Base-by-base conservation (phyloP, 83 land plant genomes). In the Isoetes engelmannii region DNA sequence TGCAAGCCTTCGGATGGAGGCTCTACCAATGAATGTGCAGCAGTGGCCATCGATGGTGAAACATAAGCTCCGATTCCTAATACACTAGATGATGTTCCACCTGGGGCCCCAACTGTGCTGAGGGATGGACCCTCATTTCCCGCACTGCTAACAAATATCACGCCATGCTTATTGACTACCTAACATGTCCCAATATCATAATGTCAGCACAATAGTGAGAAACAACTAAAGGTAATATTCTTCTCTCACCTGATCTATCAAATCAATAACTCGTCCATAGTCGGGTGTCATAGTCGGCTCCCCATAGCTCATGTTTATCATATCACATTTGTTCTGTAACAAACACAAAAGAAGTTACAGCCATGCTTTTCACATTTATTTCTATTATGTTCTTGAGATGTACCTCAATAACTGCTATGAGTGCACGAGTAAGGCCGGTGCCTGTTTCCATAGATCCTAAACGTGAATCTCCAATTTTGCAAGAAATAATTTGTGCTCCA, bases 281-380 rank as follows among this genome's bases (percentile, higher is more conserved):
- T 95, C 93, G 51, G 99, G 99, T 42, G 84, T 61, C n/a, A 84
- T 61, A 17, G 97, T 82, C 50, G 89, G 83, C 71, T 95, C 99
- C 44, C 99, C 99, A 81, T 95, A 95, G 72, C 99, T 95, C 99
- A 95, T 95, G 71, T 95, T 95, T 78, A 95, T 95, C 41, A 95
- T 84, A 75, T 95, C 87, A 69, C 99, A 95, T 76, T 91, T 95
- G 63, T 89, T 89, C 99, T 95, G 96, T 64, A 76, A 64, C n/a
- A 68, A 68, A 17, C 17, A 68, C 12, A 51, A 10, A 51, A 51
- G 54, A 51, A 10, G 15, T 51, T 51, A 51, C 54, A 51, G 12
- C n/a, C 54, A 12, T 51, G 15, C 12, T 51, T 15, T 51, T 51
- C 1, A 51, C 12, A 12, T 51, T 15, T 15, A n/a, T 10, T 15